These are phyloP conservation scores for Mrakia frigida DNA, from an alignment of 768 basidiomycete species.

Conservation along the genomic window DNA sequence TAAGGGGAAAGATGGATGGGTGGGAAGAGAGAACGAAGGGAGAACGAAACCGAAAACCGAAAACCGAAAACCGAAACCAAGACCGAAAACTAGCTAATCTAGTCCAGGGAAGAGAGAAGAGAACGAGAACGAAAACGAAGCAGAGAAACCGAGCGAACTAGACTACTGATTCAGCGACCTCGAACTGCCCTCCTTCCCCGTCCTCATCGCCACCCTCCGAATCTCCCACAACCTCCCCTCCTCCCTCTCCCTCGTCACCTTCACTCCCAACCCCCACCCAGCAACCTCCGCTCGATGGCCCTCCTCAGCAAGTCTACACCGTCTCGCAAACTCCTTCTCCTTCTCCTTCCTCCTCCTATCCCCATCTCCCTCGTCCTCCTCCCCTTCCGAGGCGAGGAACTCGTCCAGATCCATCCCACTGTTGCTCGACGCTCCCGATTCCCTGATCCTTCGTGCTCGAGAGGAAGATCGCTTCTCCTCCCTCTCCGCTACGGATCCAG, in stretches of 20 bases:
- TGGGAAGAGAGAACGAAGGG: too few relatives aligned
- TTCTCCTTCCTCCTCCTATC: constrained; percentile 33
- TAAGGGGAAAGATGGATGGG: too few relatives aligned
- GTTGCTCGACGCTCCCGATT: constrained; percentile 58
- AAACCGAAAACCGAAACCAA: too few relatives aligned
- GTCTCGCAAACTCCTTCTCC: constrained; percentile 34
- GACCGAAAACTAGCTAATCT: too few relatives aligned
- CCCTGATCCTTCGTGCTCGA: background rate
- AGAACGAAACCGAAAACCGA: background rate
- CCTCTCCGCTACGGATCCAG: background rate
- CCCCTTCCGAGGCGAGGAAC: constrained; percentile 85
- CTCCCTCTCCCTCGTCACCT: constrained; percentile 8
- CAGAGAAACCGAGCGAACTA: too few relatives aligned
- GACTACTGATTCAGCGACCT: background rate
- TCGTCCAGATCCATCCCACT: constrained; percentile 79
- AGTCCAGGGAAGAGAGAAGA: background rate
- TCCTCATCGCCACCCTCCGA: constrained; percentile 18
- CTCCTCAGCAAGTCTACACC: constrained; percentile 70
- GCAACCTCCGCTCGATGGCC: constrained; percentile 78
- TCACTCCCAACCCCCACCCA: constrained; percentile 54
- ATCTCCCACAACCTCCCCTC: constrained; percentile 20
- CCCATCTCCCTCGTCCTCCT: constrained; percentile 66
- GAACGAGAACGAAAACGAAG: background rate
- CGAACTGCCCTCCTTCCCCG: background rate
- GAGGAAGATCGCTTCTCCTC: background rate